phyloP scores from a whole-genome alignment of 805 yeast species.

The Yamadazyma sp. region DNA sequence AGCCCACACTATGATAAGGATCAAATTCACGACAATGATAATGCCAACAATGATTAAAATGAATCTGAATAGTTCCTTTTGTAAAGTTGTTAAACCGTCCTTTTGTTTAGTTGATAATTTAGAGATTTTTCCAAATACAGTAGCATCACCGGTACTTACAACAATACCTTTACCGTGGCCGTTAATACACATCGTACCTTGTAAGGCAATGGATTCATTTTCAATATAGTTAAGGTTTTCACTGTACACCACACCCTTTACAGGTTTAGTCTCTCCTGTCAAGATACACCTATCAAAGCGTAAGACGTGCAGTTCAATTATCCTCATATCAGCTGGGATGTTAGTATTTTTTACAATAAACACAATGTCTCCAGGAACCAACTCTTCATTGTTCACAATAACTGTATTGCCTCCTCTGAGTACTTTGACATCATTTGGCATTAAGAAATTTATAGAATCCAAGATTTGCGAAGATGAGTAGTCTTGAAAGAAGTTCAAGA shows the following conservation, averaged over 20 bases:
- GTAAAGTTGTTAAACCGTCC: slow-evolving; percentile 41
- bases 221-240: slow-evolving; percentile 42
- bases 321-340: slow-evolving; percentile 49
- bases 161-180: slow-evolving; percentile 47
- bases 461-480: slow-evolving; percentile 47
- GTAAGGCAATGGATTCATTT: slow-evolving; percentile 43
- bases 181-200: slow-evolving; percentile 44
- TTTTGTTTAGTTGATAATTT: slow-evolving; percentile 40
- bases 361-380: slow-evolving; percentile 49
- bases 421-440: slow-evolving; percentile 39
- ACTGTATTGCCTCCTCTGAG: slow-evolving; percentile 32
- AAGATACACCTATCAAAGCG: slow-evolving; percentile 47
- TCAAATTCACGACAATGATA: slow-evolving; percentile 27
- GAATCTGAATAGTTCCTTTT: slow-evolving; percentile 40
- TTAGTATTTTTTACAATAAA: slow-evolving; percentile 38
- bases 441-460: slow-evolving; percentile 46
- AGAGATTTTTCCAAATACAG: slow-evolving; percentile 49
- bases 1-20: slow-evolving; percentile 42
- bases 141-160: slow-evolving; percentile 43
- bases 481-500: slow-evolving; percentile 48
- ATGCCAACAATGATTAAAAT: slow-evolving; percentile 25
- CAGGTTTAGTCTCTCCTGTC: slow-evolving; percentile 50
- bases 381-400: slow-evolving; percentile 29
- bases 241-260: slow-evolving; percentile 27
- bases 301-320: slow-evolving; percentile 38